These are phyloP conservation scores for Phytophthora cryptogea DNA, from an alignment of 352 stramenopile genomes.

Conservation along the genomic window DNA sequence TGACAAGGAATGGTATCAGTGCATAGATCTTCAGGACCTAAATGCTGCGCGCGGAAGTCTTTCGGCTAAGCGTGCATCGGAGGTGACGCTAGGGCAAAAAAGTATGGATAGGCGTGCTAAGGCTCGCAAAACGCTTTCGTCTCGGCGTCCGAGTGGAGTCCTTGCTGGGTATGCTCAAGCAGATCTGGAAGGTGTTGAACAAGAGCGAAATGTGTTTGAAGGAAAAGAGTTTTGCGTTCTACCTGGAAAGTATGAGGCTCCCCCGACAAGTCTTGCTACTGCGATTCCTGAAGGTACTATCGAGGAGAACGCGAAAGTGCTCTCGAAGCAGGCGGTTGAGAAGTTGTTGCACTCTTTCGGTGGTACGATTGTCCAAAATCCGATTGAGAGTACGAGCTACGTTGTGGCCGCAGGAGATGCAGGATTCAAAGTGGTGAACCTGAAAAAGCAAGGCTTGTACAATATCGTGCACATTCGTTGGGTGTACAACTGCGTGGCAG, in stretches of 20 bases:
- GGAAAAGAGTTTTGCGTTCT: conserved; percentile 79
- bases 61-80: conserved; percentile 73
- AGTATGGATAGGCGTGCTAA: conserved; percentile 44
- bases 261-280: conserved; percentile 10
- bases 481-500: conserved; percentile 52
- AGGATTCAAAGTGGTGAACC: conserved; percentile 79
- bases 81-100: conserved; percentile 76
- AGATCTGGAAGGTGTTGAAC: conserved; percentile 57
- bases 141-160: conserved; percentile 40
- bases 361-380: conserved; percentile 76
- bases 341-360: conserved; percentile 75
- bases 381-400: conserved; percentile 69
- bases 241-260: conserved; percentile 71
- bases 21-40: conserved; percentile 76
- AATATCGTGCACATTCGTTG: conserved; percentile 74
- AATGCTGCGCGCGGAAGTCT: conserved; percentile 64
- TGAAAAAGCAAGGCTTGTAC: conserved; percentile 82
- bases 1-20: conserved; percentile 86
- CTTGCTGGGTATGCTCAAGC: conserved; percentile 66
- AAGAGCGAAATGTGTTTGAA: conserved; percentile 67
- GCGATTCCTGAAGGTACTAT: conserved; percentile 43
- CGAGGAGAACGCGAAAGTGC: conserved; percentile 27
- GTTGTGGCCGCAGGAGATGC: conserved; percentile 64
- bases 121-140: conserved; percentile 37
- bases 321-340: conserved; percentile 80